Percentiles rank a stretch among this genome's conserved stretches.
Conservation (phyloP, 2,329 filamentous ascomycete genomes). For the Teratosphaeria destructans region DNA sequence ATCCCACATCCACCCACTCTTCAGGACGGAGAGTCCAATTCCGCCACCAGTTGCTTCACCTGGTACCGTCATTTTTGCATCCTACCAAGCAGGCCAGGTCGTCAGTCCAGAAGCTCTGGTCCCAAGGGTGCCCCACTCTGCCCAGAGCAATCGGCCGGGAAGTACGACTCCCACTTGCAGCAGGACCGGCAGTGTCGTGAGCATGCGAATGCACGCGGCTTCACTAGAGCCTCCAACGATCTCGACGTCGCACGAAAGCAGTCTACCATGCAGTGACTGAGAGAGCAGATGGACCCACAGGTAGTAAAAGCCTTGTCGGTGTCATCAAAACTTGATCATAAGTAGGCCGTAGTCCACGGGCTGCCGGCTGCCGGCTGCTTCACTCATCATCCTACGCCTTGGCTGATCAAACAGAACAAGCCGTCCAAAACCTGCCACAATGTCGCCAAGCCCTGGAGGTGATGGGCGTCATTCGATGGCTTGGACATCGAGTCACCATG, state of each 20-base stretch:
- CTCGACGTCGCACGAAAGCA: constrained; percentile 2
- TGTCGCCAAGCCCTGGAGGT: no score
- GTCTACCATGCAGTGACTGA: not conserved
- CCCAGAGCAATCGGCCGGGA: constrained; percentile 4
- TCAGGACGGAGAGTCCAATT: constrained; percentile 59
- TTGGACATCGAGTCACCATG: no score
- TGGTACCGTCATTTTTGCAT: constrained; percentile 60
- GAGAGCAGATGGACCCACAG: not conserved
- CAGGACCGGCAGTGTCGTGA: constrained; percentile 8
- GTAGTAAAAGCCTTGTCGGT: not conserved
- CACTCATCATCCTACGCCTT: not conserved
- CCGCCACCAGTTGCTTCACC: constrained; percentile 55
- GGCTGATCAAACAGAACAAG: not conserved
- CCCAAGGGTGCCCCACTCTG: constrained; percentile 13
- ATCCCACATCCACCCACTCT: constrained; percentile 66
- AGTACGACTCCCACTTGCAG: not conserved
- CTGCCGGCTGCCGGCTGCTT: not conserved
- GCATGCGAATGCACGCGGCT: constrained; percentile 7
- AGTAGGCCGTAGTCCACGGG: not conserved
- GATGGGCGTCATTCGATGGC: no score
- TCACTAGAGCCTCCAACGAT: constrained; percentile 8
- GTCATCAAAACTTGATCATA: not conserved
- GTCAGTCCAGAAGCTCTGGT: constrained; percentile 30
- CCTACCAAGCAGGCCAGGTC: constrained; percentile 56
- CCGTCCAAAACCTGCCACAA: no score